Evolutionary conservation across 2,329 filamentous ascomycete species (phyloP), one percentile per base, ranked within the genome.

Genomic region (Botryotinia narcissicola): DNA sequence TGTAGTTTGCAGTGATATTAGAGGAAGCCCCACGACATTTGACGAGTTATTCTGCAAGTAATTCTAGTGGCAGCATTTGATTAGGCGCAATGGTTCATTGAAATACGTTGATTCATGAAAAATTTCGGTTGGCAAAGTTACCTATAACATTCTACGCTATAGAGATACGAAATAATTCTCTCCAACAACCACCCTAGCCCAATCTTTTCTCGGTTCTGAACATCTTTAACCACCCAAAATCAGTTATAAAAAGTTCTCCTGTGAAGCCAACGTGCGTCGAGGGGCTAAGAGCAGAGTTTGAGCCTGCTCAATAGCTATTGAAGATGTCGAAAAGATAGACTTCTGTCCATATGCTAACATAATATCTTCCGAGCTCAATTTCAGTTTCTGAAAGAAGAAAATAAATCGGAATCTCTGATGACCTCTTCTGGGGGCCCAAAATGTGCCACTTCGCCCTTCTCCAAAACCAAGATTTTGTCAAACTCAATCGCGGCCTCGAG

Each of bases 211-310:
- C 29, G 10, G n/a, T 51, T 12, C 10, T 32, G 12, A 25, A 46
- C 22, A 3, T 48, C 10, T 48, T 10, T 12, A n/a, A 40, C 12
- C 20, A 54, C 12, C 22, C 6, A n/a, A 25, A 3, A 46, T 73
- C 63, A 74, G 57, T 59, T 40, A 72, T 63, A 73, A n/a, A 75
- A 62, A 16, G 63, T 75, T 51, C 63, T 72, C 68, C 67, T 75
- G 60, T 70, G 75, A 73, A 35, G 82, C 81, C 83, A 79, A 83
- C 81, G 72, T 83, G 81, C 54, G 82, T 81, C 8, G 79, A 80
- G 61, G 81, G 80, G 29, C 81, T 73, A 75, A 78, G 80, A 77
- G 82, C 79, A 81, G 83, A 60, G 61, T 75, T 68, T 75, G 72
- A 22, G 22, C 71, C 25, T 40, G 59, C 6, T 40, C 46, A 51